Evolutionary conservation across 2,329 filamentous ascomycete species (phyloP), one percentile per base, ranked within the genome.

Genomic region (Xylariaceae sp.): DNA sequence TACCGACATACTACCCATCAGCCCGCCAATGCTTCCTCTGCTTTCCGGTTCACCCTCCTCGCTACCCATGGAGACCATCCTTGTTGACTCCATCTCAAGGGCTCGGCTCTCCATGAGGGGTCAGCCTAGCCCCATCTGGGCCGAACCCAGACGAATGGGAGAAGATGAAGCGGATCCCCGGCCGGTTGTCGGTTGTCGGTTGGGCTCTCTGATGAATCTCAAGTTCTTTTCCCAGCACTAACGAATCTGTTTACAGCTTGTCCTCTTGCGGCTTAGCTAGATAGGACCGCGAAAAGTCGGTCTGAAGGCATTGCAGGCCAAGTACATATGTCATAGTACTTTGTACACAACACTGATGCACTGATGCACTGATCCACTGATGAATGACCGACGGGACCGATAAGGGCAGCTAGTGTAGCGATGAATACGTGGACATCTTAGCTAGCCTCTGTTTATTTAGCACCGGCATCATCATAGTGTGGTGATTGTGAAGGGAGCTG

Each of bases 41-140:
- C 19, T 19, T 19, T 19, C 19, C 19, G 19, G 19, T 19, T 19
- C 19, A 19, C 19, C 35, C 42, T 42, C 44, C 40, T 51, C 44
- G 53, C 35, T 19, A 47, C 41, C 46, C 35, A 11, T 47, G 48
- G 48, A 6, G 32, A 26, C 19, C n/a, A 50, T 31, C 52, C 57
- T 55, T 42, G 57, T 51, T 41, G 34, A 47, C 44, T 29, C 51
- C 54, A 43, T 54, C 39, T 30, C 8, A 9, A 59, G 30, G 12
- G 43, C 27, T 40, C 47, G 43, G 43, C 47, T 39, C 35, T 11
- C 26, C 41, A 27, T 43, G 41, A 43, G 9, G 40, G 49, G 52
- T 55, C 47, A 58, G 57, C 50, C 55, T 58, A 57, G 52, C 53
- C 55, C 53, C 55, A 54, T 60, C 53, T 51, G 34, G 48, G 53